A percentile compares a stretch with the other conserved stretches of the same genome.
Conservation (phyloP, 1,284 basidiomycete genomes). For the Tetrapyrgos nigripes region DNA sequence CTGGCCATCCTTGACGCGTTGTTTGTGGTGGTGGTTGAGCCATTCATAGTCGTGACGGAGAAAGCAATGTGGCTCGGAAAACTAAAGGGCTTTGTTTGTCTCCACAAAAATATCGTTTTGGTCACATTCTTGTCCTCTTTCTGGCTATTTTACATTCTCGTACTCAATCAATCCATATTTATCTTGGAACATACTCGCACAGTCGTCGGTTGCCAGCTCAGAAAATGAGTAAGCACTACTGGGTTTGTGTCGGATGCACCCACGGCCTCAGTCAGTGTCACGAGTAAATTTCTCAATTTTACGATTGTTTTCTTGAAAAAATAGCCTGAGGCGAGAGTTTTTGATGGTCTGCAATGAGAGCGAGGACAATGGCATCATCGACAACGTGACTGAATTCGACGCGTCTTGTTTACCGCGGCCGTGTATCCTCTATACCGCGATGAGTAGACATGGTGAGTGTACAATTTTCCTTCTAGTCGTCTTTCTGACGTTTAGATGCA, state of each 20-base stretch:
- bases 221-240: not conserved
- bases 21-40: slow-evolving; percentile 36
- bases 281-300: too few relatives aligned
- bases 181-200: not conserved
- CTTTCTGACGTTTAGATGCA: slow-evolving; percentile 1
- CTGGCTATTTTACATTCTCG: not conserved
- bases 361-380: not conserved
- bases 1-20: slow-evolving; percentile 30
- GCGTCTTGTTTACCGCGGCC: not conserved
- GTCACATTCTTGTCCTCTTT: not conserved
- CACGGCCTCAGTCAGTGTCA: too few relatives aligned
- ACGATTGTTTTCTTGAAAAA: too few relatives aligned
- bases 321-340: too few relatives aligned
- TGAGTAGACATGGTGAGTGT: slow-evolving; percentile 6
- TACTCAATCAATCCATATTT: not conserved
- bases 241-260: too few relatives aligned
- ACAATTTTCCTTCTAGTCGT: not conserved
- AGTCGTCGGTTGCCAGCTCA: not conserved
- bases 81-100: slow-evolving; percentile 7
- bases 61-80: not conserved
- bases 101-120: slow-evolving; percentile 5
- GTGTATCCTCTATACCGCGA: not conserved
- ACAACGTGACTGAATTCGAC: not conserved
- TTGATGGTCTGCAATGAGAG: too few relatives aligned
- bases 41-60: slow-evolving; percentile 44